Evolutionary conservation across 225 moss, liverwort and hornwort species (phyloP), one percentile per base, ranked within the genome.

Genomic region (Sphagnum contortum): DNA sequence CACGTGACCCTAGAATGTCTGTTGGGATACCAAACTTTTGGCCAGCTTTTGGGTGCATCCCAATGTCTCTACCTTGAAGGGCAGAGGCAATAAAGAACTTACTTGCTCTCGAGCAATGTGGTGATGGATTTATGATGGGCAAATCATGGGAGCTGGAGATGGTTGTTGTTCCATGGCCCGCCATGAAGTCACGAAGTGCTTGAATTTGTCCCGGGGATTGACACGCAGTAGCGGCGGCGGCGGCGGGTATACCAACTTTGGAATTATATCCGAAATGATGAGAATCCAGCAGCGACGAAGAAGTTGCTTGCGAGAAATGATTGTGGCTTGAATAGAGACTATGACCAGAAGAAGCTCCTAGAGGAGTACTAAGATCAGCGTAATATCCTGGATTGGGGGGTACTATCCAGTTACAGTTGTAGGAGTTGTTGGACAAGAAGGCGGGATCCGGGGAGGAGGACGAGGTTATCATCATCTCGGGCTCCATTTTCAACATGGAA

Each of bases 101-200:
- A 29, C 29, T 29, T 29, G 29, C 29, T 29, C 29, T 29, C 29
- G 29, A 29, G 29, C 29, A 29, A 29, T 29, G 29, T 29, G 29
- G 29, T 29, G 29, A 29, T 29, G 29, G 29, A 29, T 29, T 29
- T 29, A 29, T 29, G 29, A 29, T 29, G 29, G 29, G 29, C 29
- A 29, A 29, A 0, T 29, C 29, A 29, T 29, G 29, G 29, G 29
- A 29, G 29, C 29, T 29, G 29, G 29, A 29, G 29, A 29, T 29
- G 29, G 29, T 29, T 29, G 29, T 29, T 29, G 29, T 29, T 29
- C 29, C 29, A 29, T 29, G 29, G 29, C 29, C 29, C 29, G 92
- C 89, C 95, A 95, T 95, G 78, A 95, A 95, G 68, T 95, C 92
- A 49, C 95, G 86, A 14, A 95, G 84, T 46, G 92, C 92, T 69